Percentiles rank a stretch among this genome's conserved stretches.
Conservation (phyloP, 2,329 filamentous ascomycete genomes). For the Lithohypha guttulata region DNA sequence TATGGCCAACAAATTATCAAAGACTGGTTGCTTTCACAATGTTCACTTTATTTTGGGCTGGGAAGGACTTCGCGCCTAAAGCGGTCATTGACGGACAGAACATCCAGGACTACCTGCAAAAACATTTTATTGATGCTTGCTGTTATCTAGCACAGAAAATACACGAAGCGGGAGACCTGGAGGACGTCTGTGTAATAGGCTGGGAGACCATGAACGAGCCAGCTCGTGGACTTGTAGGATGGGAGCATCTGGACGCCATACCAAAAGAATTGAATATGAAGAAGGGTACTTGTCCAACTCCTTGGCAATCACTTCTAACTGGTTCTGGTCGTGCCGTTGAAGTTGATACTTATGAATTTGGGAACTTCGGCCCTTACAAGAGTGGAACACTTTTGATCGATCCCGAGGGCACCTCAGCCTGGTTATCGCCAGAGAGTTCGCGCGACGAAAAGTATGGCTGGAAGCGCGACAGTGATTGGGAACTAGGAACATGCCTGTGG, state of each 20-base stretch:
- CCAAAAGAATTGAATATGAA: slow-evolving; percentile 82
- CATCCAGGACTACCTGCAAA: slow-evolving; percentile 89
- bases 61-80: slow-evolving; percentile 84
- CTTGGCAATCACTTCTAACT: slow-evolving; percentile 85
- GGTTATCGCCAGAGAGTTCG: slow-evolving; percentile 73
- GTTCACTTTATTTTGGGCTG: slow-evolving; percentile 89
- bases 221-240: slow-evolving; percentile 75
- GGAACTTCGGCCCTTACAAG: slow-evolving; percentile 82
- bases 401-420: slow-evolving; percentile 72
- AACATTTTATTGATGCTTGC: slow-evolving; percentile 72
- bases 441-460: slow-evolving; percentile 74
- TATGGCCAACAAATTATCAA: slow-evolving; percentile 96
- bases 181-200: slow-evolving; percentile 77
- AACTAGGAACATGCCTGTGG: slow-evolving; percentile 89
- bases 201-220: slow-evolving; percentile 98
- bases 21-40: slow-evolving; percentile 78
- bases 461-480: slow-evolving; percentile 80
- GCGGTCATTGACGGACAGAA: slow-evolving; percentile 91
- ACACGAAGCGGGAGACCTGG: slow-evolving; percentile 77
- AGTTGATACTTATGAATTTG: slow-evolving; percentile 86
- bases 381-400: slow-evolving; percentile 74
- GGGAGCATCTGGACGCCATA: slow-evolving; percentile 67
- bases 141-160: slow-evolving; percentile 73
- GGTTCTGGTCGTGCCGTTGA: slow-evolving; percentile 88
- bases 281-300: slow-evolving; percentile 84